These are phyloP conservation scores for Aureobasidium uvarum DNA, from an alignment of 2,329 filamentous ascomycete genomes.

Conservation along the genomic window DNA sequence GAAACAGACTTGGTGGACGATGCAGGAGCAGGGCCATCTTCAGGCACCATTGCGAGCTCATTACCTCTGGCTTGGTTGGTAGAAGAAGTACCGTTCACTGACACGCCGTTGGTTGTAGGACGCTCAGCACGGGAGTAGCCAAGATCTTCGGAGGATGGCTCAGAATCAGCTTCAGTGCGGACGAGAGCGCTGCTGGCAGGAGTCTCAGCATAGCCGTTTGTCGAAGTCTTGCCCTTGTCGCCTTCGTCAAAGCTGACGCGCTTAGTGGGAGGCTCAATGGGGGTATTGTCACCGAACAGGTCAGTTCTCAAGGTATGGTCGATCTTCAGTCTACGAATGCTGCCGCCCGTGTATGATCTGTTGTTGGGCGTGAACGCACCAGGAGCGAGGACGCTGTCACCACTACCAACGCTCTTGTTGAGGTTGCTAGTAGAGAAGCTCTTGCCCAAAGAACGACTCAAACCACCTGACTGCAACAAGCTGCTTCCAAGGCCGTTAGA, in stretches of 20 bases:
- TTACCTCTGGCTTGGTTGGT: conserved; percentile 68
- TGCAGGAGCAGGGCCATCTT: conserved; percentile 55
- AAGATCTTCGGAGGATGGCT: conserved; percentile 58
- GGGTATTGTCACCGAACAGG: conserved; percentile 51
- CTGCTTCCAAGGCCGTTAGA: conserved; percentile 62
- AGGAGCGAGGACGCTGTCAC: conserved; percentile 80
- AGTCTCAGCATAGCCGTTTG: conserved; percentile 41
- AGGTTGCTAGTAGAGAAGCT: conserved; percentile 87
- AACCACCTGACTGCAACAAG: conserved; percentile 56
- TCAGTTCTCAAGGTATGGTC: conserved; percentile 79
- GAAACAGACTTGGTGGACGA: conserved; percentile 10
- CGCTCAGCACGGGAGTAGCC: conserved; percentile 58
- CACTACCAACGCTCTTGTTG: conserved; percentile 71
- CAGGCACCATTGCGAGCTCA: conserved; percentile 75
- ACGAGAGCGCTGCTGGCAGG: conserved; percentile 53
- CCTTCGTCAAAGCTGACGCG: conserved; percentile 75
- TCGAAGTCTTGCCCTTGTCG: conserved; percentile 40
- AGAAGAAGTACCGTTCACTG: conserved; percentile 53
- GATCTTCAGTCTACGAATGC: conserved; percentile 88
- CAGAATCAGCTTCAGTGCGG: conserved; percentile 49
- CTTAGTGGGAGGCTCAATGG: conserved; percentile 57
- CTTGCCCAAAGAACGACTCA: conserved; percentile 70
- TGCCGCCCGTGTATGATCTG: conserved; percentile 66
- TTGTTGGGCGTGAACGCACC: conserved; percentile 69
- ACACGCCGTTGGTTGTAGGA: conserved; percentile 35